Percentiles rank a stretch among this genome's conserved stretches.
Conservation (phyloP, 2,329 filamentous ascomycete genomes). For the Hymenoscyphus repandus region DNA sequence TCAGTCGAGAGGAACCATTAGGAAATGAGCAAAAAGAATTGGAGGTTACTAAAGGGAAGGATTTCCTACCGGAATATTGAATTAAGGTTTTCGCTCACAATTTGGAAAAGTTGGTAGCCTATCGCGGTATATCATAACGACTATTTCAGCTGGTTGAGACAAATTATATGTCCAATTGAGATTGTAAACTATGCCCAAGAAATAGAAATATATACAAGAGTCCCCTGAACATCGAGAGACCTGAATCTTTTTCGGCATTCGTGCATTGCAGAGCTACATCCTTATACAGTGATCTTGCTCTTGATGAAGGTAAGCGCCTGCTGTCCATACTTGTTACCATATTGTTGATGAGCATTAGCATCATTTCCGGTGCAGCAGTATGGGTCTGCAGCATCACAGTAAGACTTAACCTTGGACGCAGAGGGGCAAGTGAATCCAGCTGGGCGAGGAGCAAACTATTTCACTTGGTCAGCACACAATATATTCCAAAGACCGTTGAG, state of each 20-base stretch:
- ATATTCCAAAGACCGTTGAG: neutral
- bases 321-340: constrained; percentile 50
- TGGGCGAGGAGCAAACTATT: constrained; percentile 51
- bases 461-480: neutral
- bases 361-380: constrained; percentile 59
- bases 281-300: constrained; percentile 37
- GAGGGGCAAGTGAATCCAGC: constrained; percentile 48
- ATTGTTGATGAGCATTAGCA: constrained; percentile 49
- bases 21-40: no score
- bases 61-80: no score
- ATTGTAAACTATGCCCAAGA: neutral
- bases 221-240: neutral
- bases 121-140: no score
- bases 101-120: no score
- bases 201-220: neutral
- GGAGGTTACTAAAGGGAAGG: no score
- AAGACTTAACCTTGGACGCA: constrained; percentile 51
- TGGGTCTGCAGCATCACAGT: constrained; percentile 54
- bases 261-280: neutral
- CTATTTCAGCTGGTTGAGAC: no score
- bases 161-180: neutral
- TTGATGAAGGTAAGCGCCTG: constrained; percentile 53
- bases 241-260: neutral
- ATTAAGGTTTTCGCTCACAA: no score
- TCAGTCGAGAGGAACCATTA: no score